These are phyloP conservation scores for Aspergillus campestris DNA, from an alignment of 495 filamentous ascomycete genomes.

Conservation along the genomic window DNA sequence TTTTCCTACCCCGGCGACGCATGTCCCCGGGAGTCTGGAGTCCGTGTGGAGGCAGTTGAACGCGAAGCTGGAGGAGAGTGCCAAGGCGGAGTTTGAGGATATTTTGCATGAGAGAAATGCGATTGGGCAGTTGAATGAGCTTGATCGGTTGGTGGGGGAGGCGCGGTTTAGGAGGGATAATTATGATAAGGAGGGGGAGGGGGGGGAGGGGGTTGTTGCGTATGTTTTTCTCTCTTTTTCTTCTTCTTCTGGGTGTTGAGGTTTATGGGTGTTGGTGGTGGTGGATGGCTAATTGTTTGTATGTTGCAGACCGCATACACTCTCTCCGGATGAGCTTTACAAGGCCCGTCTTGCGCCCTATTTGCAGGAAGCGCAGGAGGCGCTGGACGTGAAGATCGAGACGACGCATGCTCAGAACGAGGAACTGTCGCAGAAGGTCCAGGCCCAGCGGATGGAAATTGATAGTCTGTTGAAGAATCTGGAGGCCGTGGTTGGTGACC, in stretches of 20 bases:
- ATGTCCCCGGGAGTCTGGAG: constrained; percentile 58
- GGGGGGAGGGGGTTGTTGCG: constrained; percentile 19
- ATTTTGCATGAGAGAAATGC: constrained; percentile 66
- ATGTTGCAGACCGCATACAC: constrained; percentile 57
- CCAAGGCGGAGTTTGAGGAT: constrained; percentile 61
- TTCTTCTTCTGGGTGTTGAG: neutral
- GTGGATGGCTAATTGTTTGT: constrained; percentile 1
- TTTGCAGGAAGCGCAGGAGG: constrained; percentile 49
- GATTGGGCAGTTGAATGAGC: constrained; percentile 66
- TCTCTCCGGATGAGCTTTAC: constrained; percentile 59
- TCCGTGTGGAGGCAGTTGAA: constrained; percentile 64
- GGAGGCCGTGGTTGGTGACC: constrained; percentile 58
- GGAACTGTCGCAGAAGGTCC: constrained; percentile 51
- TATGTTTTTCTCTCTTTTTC: constrained; percentile 20
- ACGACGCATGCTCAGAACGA: constrained; percentile 57
- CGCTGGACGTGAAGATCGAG: constrained; percentile 53
- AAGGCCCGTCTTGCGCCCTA: constrained; percentile 64
- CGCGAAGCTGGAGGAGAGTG: constrained; percentile 53
- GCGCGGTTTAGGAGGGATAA: constrained; percentile 52
- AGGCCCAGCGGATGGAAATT: constrained; percentile 65
- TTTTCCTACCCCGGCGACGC: constrained; percentile 72
- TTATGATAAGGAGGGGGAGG: constrained; percentile 14
- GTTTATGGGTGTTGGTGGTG: neutral
- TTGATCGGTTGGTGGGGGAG: constrained; percentile 68
- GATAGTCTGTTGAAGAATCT: constrained; percentile 54